Percentiles rank a stretch among this genome's conserved stretches.
Evolutionary conservation across 495 filamentous ascomycete genomes (phyloP).

Genomic region (Alectoria sarmentosa): DNA sequence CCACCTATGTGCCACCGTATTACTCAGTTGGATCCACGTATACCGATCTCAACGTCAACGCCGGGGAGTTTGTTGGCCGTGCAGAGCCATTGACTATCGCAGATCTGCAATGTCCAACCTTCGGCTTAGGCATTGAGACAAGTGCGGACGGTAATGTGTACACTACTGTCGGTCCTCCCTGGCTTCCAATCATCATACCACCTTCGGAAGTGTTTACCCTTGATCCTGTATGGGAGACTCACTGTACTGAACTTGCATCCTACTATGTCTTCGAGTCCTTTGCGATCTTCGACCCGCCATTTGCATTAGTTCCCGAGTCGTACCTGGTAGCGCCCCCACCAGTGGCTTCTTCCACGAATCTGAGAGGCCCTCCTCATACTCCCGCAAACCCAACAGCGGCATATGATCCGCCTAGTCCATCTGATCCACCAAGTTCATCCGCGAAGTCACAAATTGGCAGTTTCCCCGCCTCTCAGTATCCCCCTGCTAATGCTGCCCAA

Average conservation of each 20-base stretch:
- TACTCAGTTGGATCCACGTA: background rate
- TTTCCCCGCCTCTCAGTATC: background rate
- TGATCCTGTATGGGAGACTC: background rate
- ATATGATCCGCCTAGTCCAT: background rate
- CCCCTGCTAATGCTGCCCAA: background rate
- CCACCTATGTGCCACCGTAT: background rate
- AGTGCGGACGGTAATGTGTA: background rate
- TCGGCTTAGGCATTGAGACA: background rate
- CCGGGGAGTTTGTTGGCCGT: background rate
- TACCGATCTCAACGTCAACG: background rate
- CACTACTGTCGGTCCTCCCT: background rate
- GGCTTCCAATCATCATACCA: slow-evolving; percentile 1
- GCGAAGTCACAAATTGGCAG: background rate
- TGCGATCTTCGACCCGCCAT: slow-evolving; percentile 1
- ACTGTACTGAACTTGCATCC: background rate
- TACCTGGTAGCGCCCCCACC: background rate
- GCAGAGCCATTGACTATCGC: background rate
- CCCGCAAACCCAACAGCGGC: background rate
- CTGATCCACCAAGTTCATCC: background rate
- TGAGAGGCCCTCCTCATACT: background rate
- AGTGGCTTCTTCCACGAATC: background rate
- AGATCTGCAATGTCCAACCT: background rate
- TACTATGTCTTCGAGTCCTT: slow-evolving; percentile 1
- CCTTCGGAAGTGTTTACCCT: background rate
- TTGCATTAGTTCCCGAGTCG: background rate